These are phyloP conservation scores for Rosa chinensis DNA, from an alignment of 306 rosid genomes.

Conservation along the genomic window DNA sequence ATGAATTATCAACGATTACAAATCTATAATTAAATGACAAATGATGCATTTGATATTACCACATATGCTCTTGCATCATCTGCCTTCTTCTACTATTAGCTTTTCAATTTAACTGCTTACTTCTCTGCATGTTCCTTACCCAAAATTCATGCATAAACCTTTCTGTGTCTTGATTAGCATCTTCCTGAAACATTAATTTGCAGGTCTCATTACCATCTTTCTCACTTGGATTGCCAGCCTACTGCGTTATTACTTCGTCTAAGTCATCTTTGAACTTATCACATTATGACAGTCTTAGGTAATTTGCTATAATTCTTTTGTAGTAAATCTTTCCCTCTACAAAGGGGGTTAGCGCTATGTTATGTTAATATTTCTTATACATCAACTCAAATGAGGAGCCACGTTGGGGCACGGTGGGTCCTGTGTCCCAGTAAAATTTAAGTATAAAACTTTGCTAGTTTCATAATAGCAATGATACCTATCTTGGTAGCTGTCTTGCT, in stretches of 20 bases:
- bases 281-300: conserved; percentile 96
- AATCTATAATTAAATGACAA: too few relatives aligned
- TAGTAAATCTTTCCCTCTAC: not conserved
- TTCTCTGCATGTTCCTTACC: not conserved
- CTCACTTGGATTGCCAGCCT: conserved; percentile 98
- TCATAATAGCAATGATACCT: too few relatives aligned
- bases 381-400: too few relatives aligned
- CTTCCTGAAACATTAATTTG: conserved; percentile 24
- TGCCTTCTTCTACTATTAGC: conserved; percentile 13
- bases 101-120: conserved; percentile 19
- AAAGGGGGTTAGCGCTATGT: not conserved
- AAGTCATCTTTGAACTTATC: conserved; percentile 82
- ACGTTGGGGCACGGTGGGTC: too few relatives aligned
- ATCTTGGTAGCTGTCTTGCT: too few relatives aligned
- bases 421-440: too few relatives aligned
- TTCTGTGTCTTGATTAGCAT: conserved; percentile 14
- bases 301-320: conserved; percentile 8
- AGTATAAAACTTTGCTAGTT: too few relatives aligned
- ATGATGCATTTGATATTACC: too few relatives aligned
- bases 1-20: too few relatives aligned
- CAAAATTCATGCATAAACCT: not conserved
- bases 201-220: conserved; percentile 94
- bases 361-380: not conserved
- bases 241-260: conserved; percentile 82
- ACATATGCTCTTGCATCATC: conserved; percentile 3